Percentiles rank a stretch among this genome's conserved stretches.
These are phyloP conservation scores for Sphaerulina populicola DNA, from an alignment of 2,329 filamentous ascomycete species.

Conservation along the genomic window DNA sequence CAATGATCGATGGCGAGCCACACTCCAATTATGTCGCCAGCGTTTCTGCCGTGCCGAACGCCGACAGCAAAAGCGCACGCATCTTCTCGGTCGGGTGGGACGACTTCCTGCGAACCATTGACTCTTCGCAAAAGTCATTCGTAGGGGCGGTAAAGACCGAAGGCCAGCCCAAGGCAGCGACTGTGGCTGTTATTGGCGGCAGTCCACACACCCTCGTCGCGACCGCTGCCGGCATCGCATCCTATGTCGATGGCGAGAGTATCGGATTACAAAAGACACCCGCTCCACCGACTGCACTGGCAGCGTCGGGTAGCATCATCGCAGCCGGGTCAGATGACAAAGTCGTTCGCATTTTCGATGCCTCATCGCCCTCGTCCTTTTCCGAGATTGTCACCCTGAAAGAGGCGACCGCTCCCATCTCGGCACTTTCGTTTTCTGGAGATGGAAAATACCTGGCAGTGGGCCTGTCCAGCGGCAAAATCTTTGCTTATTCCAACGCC, in stretches of 20 bases:
- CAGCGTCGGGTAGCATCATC: slow-evolving; percentile 57
- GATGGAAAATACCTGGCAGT: slow-evolving; percentile 70
- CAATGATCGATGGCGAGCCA: slow-evolving; percentile 65
- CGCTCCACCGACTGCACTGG: slow-evolving; percentile 57
- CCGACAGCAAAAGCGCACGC: neutral
- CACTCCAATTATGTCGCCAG: slow-evolving; percentile 82
- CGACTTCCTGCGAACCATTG: slow-evolving; percentile 73
- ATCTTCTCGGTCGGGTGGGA: slow-evolving; percentile 93
- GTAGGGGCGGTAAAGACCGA: slow-evolving; percentile 60
- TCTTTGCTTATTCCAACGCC: slow-evolving; percentile 61
- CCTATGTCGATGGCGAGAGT: slow-evolving; percentile 50
- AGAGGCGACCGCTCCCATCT: slow-evolving; percentile 63
- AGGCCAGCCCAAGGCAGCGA: slow-evolving; percentile 72
- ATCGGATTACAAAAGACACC: slow-evolving; percentile 45
- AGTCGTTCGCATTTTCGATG: slow-evolving; percentile 63
- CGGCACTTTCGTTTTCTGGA: slow-evolving; percentile 72
- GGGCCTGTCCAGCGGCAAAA: slow-evolving; percentile 77
- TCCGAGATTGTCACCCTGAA: slow-evolving; percentile 49
- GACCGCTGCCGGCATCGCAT: slow-evolving; percentile 49
- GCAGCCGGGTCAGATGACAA: slow-evolving; percentile 72
- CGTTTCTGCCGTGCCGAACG: slow-evolving; percentile 47
- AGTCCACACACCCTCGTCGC: slow-evolving; percentile 46
- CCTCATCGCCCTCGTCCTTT: slow-evolving; percentile 48
- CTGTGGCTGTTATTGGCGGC: slow-evolving; percentile 49
- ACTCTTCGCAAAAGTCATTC: slow-evolving; percentile 67